Base-by-base conservation (phyloP, 148 eudicot genomes). In the Vaccinium myrtillus region DNA sequence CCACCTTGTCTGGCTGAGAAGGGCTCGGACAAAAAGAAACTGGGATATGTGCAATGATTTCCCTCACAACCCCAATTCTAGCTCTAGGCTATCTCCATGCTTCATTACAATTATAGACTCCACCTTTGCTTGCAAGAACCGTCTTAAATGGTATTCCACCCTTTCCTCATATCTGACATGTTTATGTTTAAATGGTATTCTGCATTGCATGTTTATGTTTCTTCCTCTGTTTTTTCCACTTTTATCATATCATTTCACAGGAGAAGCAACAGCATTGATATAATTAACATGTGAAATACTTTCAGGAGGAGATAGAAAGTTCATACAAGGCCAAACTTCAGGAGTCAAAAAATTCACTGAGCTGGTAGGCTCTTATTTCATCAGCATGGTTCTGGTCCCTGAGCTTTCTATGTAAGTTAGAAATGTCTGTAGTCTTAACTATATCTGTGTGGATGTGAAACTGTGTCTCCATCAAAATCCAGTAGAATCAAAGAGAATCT, bases 281-380 rank as follows among this genome's bases (percentile, higher is more conserved):
- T 27, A 13, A 53, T 63, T 32, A 1, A 78, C 30, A 27, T 78
- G 0, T 30, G 43, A 54, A 25, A 53, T 53, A 18, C 27, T 78
- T 59, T 48, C 82, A 80, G 82, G 82, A 58, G 53, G 82, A 80
- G 49, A 80, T 56, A 18, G 82, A 80, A 80, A 80, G 53, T 19
- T 56, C 69, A 13, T 80, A 80, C 71, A 80, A 46, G 59, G 82
- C 82, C 23, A 80, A 59, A 80, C 71, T 80, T 25, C 82, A 23
- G 71, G 82, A 80, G 51, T 80, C 82, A 39, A 80, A 80, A 80
- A 80, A 80, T 80, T 80, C 82, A 80, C 82, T 80, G 30, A 58
- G 51, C 71, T 80, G 82, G 82, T 80, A 80, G 82, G 49, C 81
- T 43, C 55, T 56, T 54, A 55, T 43, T 54, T 56, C 49, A 30